Percentiles rank a stretch among this genome's conserved stretches.
Evolutionary conservation across 106 monocot species (phyloP).

Genomic region (Dactylorhiza incarnata): DNA sequence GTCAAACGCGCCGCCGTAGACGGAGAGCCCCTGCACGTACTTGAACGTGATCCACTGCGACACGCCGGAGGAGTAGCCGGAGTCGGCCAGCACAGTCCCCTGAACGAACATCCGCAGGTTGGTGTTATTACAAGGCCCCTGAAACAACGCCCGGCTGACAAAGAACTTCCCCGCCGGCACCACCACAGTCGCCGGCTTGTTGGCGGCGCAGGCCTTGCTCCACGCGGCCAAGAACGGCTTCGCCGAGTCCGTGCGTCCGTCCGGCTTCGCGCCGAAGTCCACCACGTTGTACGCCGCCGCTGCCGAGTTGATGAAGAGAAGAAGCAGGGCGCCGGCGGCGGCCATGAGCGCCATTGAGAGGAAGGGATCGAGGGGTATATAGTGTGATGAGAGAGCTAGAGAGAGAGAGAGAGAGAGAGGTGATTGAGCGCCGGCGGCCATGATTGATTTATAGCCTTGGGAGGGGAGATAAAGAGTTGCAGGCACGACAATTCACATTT

Average conservation of each 20-base stretch:
- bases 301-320: neutral
- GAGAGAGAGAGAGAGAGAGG: too few relatives aligned
- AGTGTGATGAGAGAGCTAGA: too few relatives aligned
- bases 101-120: constrained; percentile 18
- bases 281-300: constrained; percentile 14
- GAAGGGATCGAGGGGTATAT: too few relatives aligned
- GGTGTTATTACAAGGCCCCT: constrained; percentile 30
- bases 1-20: constrained; percentile 32
- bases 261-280: constrained; percentile 25
- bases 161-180: constrained; percentile 27
- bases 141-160: constrained; percentile 20
- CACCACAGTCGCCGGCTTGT: constrained; percentile 8
- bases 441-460: too few relatives aligned
- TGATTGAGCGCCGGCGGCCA: too few relatives aligned
- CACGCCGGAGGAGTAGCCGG: neutral
- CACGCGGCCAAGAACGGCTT: constrained; percentile 30
- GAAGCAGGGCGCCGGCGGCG: neutral
- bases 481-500: too few relatives aligned
- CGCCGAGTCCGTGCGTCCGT: constrained; percentile 20
- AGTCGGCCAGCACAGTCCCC: constrained; percentile 24
- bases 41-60: constrained; percentile 32
- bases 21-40: constrained; percentile 27
- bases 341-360: too few relatives aligned
- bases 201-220: constrained; percentile 20
- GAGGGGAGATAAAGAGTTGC: too few relatives aligned